phyloP scores from a whole-genome alignment of 345 rosid species.

The Lepidium africanum region DNA sequence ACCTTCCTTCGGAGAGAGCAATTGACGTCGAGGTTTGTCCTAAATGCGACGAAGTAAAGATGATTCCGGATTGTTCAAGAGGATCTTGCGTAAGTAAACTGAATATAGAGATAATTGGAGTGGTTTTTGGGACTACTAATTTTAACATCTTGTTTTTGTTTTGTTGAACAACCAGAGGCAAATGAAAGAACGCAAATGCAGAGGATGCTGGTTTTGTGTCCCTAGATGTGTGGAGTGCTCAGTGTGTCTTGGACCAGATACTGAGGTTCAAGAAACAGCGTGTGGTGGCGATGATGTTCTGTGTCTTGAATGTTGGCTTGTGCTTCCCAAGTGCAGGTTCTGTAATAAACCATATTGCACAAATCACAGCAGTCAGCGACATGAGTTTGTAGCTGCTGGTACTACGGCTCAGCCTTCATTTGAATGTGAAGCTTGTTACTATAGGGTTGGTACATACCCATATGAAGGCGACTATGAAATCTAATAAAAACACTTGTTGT shows the following conservation, averaged over 20 bases:
- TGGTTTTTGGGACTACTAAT: background rate
- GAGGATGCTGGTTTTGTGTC: slow-evolving; percentile 55
- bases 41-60: slow-evolving; percentile 46
- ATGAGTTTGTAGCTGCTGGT: slow-evolving; percentile 1
- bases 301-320: slow-evolving; percentile 68
- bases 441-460: slow-evolving; percentile 10
- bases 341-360: slow-evolving; percentile 72
- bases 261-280: slow-evolving; percentile 42
- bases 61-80: slow-evolving; percentile 53
- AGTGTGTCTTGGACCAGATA: slow-evolving; percentile 32
- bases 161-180: slow-evolving; percentile 11
- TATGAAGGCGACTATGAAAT: slow-evolving; percentile 14
- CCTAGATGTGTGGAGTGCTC: slow-evolving; percentile 67
- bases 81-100: slow-evolving; percentile 31
- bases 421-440: slow-evolving; percentile 49
- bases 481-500: background rate
- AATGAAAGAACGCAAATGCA: slow-evolving; percentile 29
- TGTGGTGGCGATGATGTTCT: slow-evolving; percentile 44
- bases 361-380: slow-evolving; percentile 24
- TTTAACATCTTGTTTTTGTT: background rate
- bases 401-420: slow-evolving; percentile 28
- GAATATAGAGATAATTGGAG: background rate
- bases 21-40: slow-evolving; percentile 67
- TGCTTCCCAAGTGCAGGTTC: slow-evolving; percentile 56
- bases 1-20: slow-evolving; percentile 14